Conservation (phyloP, 306 rosid species). For the Sechiopsis laciniata region DNA sequence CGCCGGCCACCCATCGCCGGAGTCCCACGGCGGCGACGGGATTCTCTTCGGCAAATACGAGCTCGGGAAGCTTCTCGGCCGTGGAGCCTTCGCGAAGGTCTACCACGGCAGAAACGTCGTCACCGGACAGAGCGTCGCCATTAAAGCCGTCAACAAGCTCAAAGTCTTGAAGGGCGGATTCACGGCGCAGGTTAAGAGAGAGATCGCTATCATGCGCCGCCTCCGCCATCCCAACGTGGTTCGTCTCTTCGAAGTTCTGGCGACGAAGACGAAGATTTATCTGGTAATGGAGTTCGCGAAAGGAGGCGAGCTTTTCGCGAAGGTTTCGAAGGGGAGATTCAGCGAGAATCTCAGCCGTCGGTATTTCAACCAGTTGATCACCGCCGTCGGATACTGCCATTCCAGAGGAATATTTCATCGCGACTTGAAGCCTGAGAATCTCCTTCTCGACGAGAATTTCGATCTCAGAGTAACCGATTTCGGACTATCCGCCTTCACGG, state of each 20-base stretch:
- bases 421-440: conserved; percentile 79
- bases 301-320: conserved; percentile 66
- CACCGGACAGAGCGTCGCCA: conserved; percentile 59
- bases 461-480: conserved; percentile 61
- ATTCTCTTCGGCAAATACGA: conserved; percentile 51
- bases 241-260: conserved; percentile 58
- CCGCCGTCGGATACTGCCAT: conserved; percentile 73
- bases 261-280: conserved; percentile 70
- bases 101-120: conserved; percentile 50
- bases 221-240: conserved; percentile 58
- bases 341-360: conserved; percentile 51
- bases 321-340: conserved; percentile 39
- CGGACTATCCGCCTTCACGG: conserved; percentile 60
- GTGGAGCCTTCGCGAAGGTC: conserved; percentile 76
- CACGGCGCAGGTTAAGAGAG: conserved; percentile 52
- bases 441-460: conserved; percentile 59
- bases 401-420: conserved; percentile 66
- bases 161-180: conserved; percentile 35
- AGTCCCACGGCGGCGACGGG: neutral
- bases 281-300: conserved; percentile 65
- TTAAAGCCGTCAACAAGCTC: conserved; percentile 59
- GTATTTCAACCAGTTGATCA: conserved; percentile 66
- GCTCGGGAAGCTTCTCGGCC: conserved; percentile 45
- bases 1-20: neutral
- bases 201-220: conserved; percentile 66